Percentiles rank a stretch among this genome's conserved stretches.
Conservation (phyloP, 768 basidiomycete genomes). For the Termitomyces sp. region DNA sequence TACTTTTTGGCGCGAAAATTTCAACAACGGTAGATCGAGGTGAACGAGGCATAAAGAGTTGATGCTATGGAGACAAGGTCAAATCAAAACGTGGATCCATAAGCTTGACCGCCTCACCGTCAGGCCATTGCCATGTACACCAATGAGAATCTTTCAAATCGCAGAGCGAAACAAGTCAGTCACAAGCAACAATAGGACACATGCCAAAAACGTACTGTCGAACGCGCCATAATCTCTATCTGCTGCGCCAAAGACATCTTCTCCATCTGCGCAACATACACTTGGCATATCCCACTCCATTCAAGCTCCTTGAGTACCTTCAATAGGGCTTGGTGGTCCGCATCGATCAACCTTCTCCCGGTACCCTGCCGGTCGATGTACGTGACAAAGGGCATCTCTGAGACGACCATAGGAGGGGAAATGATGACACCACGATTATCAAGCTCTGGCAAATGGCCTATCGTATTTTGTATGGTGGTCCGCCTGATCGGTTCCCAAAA, state of each 20-base stretch:
- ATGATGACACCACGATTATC: slow-evolving; percentile 8
- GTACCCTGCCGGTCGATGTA: slow-evolving; percentile 61
- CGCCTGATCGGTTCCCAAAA: slow-evolving; percentile 36
- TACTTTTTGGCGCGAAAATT: slow-evolving; percentile 59
- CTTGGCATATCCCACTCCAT: slow-evolving; percentile 46
- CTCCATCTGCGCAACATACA: slow-evolving; percentile 38
- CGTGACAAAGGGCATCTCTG: slow-evolving; percentile 35
- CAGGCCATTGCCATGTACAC: slow-evolving; percentile 72
- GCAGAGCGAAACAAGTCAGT: neutral
- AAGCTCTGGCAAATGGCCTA: slow-evolving; percentile 28
- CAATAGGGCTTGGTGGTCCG: slow-evolving; percentile 49
- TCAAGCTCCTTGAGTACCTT: slow-evolving; percentile 41
- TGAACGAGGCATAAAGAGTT: slow-evolving; percentile 67
- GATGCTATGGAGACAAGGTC: slow-evolving; percentile 28
- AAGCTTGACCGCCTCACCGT: slow-evolving; percentile 30
- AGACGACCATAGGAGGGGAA: slow-evolving; percentile 6
- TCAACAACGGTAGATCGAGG: slow-evolving; percentile 65
- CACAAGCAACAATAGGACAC: neutral
- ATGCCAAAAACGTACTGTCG: slow-evolving; percentile 44
- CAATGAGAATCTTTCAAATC: slow-evolving; percentile 49
- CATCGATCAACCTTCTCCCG: slow-evolving; percentile 34
- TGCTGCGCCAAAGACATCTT: slow-evolving; percentile 58
- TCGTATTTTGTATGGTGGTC: slow-evolving; percentile 22
- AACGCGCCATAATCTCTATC: slow-evolving; percentile 53
- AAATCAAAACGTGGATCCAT: neutral